These are phyloP conservation scores for Tetragonia tetragonoides DNA, from an alignment of 148 eudicot species.

Conservation along the genomic window DNA sequence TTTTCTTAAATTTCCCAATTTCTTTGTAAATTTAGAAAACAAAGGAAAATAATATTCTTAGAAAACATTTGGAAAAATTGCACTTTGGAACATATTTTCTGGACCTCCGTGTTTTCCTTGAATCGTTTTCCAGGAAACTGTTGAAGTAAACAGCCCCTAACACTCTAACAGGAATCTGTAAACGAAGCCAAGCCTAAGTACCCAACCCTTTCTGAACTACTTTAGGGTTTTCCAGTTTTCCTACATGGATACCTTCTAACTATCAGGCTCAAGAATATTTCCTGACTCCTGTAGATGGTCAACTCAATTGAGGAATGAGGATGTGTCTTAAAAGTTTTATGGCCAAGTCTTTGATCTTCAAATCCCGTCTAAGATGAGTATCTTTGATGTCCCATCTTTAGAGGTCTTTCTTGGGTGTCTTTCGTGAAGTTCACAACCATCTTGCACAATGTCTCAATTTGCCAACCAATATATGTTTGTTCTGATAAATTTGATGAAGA, in stretches of 20 bases:
- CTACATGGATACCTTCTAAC: neutral
- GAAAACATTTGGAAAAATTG: no score
- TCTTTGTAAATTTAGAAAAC: no score
- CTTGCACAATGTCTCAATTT: neutral
- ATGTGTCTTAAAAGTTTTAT: neutral
- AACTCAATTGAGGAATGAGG: neutral
- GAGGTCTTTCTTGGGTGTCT: neutral
- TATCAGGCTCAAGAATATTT: neutral
- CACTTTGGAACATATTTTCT: no score
- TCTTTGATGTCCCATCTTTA: neutral
- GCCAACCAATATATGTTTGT: neutral
- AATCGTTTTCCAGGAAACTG: no score
- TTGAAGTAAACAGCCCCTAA: no score
- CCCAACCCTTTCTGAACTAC: no score
- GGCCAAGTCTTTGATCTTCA: neutral
- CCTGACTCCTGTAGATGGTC: neutral
- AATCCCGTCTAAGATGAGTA: neutral
- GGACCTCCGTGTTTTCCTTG: no score
- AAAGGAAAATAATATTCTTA: no score
- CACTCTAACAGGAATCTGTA: neutral
- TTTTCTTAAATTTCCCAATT: no score
- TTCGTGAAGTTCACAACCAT: neutral
- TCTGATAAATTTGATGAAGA: no score
- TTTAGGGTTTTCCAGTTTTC: neutral
- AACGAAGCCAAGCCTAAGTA: neutral